Evolutionary conservation across 805 yeast species (phyloP).

Genomic region (Kodamaea leandrae): DNA sequence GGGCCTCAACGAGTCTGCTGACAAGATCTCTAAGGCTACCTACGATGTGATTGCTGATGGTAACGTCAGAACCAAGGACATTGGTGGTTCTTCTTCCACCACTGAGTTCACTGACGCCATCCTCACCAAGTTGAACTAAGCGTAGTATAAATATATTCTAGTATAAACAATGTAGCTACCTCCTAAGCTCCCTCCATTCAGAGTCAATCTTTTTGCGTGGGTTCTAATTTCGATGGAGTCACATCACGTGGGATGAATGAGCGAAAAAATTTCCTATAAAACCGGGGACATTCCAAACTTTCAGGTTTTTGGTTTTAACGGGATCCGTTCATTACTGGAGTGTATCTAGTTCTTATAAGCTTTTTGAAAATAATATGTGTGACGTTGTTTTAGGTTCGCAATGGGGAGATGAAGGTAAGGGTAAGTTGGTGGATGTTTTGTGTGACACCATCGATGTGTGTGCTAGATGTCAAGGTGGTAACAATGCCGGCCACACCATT

Average conservation of each 20-base stretch:
- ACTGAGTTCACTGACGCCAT: constrained; percentile 94
- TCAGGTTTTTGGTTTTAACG: constrained; percentile 24
- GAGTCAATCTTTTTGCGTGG: background rate
- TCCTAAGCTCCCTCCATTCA: too few species aligned
- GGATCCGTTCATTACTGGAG: constrained; percentile 26
- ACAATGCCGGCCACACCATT: constrained; percentile 98
- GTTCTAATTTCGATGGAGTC: background rate
- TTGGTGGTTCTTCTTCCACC: constrained; percentile 87
- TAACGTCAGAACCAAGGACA: constrained; percentile 78
- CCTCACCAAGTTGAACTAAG: constrained; percentile 58
- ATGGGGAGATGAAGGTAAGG: constrained; percentile 99
- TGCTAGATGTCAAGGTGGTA: constrained; percentile 98
- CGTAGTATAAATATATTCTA: background rate
- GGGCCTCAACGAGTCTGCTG: constrained; percentile 82
- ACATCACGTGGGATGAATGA: constrained; percentile 2
- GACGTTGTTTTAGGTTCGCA: constrained; percentile 97
- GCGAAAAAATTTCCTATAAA: constrained; percentile 1
- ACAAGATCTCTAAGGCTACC: constrained; percentile 84
- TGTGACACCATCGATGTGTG: constrained; percentile 96
- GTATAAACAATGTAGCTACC: background rate
- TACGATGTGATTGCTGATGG: constrained; percentile 89
- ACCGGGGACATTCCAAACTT: background rate
- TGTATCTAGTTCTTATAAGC: constrained; percentile 13
- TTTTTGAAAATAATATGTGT: constrained; percentile 47
- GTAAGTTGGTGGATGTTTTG: constrained; percentile 90